These are phyloP conservation scores for Torulaspora pretoriensis DNA, from an alignment of 1,139 yeast genomes.

Conservation along the genomic window DNA sequence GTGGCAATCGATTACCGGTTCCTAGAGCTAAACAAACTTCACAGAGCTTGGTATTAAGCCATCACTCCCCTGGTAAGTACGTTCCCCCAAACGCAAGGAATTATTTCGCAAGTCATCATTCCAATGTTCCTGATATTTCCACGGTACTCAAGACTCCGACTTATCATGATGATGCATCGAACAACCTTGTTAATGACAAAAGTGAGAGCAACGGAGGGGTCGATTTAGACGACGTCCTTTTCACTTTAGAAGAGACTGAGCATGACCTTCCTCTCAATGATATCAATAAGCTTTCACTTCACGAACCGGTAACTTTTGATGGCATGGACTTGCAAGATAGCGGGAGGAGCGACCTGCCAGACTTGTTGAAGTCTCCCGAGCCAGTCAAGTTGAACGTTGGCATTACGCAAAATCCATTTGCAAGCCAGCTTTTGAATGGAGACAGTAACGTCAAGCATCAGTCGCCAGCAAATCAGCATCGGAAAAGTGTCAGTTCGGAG, in stretches of 20 bases:
- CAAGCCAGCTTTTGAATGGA: conserved; percentile 4
- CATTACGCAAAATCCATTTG: conserved; percentile 8
- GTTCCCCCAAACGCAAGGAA: conserved; percentile 65
- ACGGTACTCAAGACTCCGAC: conserved; percentile 27
- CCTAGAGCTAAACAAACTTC: conserved; percentile 6
- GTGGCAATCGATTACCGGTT: conserved; percentile 14
- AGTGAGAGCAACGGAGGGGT: conserved; percentile 25
- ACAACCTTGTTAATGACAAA: conserved; percentile 4
- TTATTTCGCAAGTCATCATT: conserved; percentile 12
- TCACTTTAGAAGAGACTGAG: conserved; percentile 42
- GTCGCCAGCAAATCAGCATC: conserved; percentile 5
- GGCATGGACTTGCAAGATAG: conserved; percentile 1
- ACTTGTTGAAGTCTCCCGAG: conserved; percentile 34
- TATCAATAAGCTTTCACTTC: conserved; percentile 26
- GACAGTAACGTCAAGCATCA: conserved; percentile 15
- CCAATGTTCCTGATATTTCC: conserved; percentile 31
- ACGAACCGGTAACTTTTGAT: conserved; percentile 7
- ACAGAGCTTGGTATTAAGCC: conserved; percentile 9
- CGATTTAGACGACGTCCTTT: conserved; percentile 41
- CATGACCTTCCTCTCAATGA: conserved; percentile 30
- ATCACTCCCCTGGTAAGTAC: conserved; percentile 51
- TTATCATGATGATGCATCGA: conserved; percentile 24
- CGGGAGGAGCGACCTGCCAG: conserved; percentile 27
- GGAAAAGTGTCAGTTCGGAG: conserved; percentile 17
- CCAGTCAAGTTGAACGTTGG: conserved; percentile 8